Percentiles rank a stretch among this genome's conserved stretches.
Evolutionary conservation across 1,284 basidiomycete species (phyloP).

Genomic region (Ustilago curta): DNA sequence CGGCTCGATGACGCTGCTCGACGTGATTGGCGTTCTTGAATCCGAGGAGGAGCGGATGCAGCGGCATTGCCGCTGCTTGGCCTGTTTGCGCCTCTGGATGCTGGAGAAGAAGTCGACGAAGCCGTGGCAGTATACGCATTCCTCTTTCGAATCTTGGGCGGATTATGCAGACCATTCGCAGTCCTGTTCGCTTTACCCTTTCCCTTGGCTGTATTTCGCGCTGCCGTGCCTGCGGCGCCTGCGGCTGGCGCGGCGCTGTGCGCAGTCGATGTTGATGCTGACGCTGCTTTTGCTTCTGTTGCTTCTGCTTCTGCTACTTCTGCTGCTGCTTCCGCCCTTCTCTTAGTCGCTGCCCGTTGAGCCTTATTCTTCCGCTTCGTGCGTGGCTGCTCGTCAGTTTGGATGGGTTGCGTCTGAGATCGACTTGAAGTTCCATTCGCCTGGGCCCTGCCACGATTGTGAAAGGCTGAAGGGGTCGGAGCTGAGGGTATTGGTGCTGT

Average conservation of each 20-base stretch:
- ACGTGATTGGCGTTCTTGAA: not conserved
- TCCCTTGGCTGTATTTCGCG: not conserved
- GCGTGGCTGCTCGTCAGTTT: not conserved
- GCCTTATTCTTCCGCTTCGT: slow-evolving; percentile 4
- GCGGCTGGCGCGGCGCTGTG: not conserved
- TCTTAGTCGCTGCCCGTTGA: not conserved
- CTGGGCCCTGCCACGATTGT: slow-evolving; percentile 2
- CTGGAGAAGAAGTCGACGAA: not conserved
- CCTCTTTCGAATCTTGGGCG: slow-evolving; percentile 28
- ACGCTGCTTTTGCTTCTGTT: not conserved
- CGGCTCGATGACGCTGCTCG: not conserved
- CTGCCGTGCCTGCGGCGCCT: not conserved
- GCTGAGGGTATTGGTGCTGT: slow-evolving; percentile 21
- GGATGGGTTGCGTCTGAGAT: slow-evolving; percentile 18
- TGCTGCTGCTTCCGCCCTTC: not conserved
- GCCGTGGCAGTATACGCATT: not conserved
- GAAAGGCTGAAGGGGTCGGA: not conserved
- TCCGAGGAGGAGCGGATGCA: not conserved
- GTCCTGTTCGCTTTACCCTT: slow-evolving; percentile 9
- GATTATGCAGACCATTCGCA: slow-evolving; percentile 12
- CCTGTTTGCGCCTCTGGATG: slow-evolving; percentile 10
- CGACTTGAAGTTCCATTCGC: not conserved
- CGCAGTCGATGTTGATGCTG: not conserved
- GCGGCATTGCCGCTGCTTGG: slow-evolving; percentile 9
- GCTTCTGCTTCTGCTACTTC: not conserved